Percentiles rank a stretch among this genome's conserved stretches.
phyloP scores from a whole-genome alignment of 2,329 filamentous ascomycete genomes.

The Colletotrichum sansevieriae region DNA sequence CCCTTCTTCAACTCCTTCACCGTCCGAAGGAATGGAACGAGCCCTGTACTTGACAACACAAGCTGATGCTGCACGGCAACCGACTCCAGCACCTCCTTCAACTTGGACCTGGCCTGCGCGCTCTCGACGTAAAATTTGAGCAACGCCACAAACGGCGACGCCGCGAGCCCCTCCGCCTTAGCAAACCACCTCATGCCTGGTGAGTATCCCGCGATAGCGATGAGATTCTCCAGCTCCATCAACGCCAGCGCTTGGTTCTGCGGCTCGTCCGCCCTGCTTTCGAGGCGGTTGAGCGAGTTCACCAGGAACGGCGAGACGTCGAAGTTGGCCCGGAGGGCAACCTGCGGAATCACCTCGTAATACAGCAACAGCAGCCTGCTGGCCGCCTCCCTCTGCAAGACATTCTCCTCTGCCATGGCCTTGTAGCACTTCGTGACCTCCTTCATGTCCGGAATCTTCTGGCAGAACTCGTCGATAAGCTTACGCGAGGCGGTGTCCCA shows the following conservation, averaged over 20 bases:
- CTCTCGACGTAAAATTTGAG: conserved; percentile 59
- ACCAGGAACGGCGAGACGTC: conserved; percentile 86
- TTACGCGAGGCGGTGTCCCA: conserved; percentile 80
- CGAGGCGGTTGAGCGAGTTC: conserved; percentile 73
- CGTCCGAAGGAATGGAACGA: conserved; percentile 61
- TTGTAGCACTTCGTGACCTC: conserved; percentile 83
- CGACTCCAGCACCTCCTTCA: conserved; percentile 64
- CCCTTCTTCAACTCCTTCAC: conserved; percentile 49
- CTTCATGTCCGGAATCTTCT: conserved; percentile 84
- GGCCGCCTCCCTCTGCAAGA: conserved; percentile 83
- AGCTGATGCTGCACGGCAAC: conserved; percentile 76
- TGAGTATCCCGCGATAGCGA: conserved; percentile 84
- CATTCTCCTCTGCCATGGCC: conserved; percentile 74
- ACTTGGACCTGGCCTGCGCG: conserved; percentile 32
- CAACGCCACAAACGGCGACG: conserved; percentile 80
- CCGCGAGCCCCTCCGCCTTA: conserved; percentile 72
- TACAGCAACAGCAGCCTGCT: conserved; percentile 86
- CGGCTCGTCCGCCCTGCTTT: conserved; percentile 64
- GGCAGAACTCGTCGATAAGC: conserved; percentile 80
- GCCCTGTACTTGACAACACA: conserved; percentile 64
- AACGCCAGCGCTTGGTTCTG: conserved; percentile 68
- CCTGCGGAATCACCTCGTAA: conserved; percentile 83
- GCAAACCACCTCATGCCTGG: conserved; percentile 93
- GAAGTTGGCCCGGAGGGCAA: conserved; percentile 86
- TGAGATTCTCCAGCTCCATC: conserved; percentile 84